Base-by-base conservation (phyloP, 768 basidiomycete species). In the Daedalea quercina region DNA sequence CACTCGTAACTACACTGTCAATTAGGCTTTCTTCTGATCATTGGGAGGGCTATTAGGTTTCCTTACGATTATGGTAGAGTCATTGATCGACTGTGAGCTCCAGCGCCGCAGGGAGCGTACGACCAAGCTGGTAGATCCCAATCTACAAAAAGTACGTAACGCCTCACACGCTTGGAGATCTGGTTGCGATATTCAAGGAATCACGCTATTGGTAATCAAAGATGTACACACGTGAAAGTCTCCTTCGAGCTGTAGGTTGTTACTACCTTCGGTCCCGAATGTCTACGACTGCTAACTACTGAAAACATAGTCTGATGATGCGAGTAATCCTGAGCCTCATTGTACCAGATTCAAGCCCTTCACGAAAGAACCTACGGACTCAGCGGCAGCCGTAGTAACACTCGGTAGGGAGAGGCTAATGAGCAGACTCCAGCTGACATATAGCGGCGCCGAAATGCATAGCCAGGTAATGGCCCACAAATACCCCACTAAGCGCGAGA, bases 381-480 rank as follows among this genome's bases (percentile, higher is more conserved):
- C 24, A 23, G 19, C 44, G 19, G 19, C 11, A 22, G 15, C 37
- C 37, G 37, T 40, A 3, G 15, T 40, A 15, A 33, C 20, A n/a
- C 24, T 44, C 24, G 44, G 24, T 3, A 44, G 6, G 44, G 44
- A 6, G 9, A 26, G 24, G 17, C 44, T 22, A 22, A 26, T 25
- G 4, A 44, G 8, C 19, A 44, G 19, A 44, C 23, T 44, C 34
- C 51, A 52, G 25, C 26, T 22, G n/a, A 44, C 23, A 19, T 57
- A 61, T 25, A 41, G 15, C 19, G 52, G 44, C 2, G 28, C 47
- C 40, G 55, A 40, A 9, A 12, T 44, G 13, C 43, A 51, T 17
- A 58, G 41, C 55, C 57, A 61, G 9, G 28, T 41, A 13, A 45
- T 48, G 22, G 54, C 53, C 60, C 60, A 61, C n/a, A 47, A 33